These are phyloP conservation scores for Asterochloris sp. DNA, from an alignment of 139 green algal species.

Conservation along the genomic window DNA sequence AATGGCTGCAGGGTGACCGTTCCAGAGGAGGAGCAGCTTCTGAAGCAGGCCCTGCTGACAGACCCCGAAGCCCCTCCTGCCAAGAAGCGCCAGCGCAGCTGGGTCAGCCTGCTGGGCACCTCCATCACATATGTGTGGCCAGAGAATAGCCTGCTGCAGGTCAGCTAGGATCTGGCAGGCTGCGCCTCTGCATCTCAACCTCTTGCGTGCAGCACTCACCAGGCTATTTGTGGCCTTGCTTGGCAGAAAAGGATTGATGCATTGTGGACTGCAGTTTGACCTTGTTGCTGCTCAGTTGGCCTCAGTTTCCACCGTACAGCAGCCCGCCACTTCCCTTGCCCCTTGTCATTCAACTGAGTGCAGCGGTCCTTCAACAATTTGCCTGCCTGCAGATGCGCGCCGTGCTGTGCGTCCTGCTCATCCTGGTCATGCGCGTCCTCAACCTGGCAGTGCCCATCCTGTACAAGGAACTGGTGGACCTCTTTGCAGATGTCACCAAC, in stretches of 20 bases:
- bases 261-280: too few species aligned
- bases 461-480: conserved; percentile 65
- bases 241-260: too few species aligned
- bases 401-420: conserved; percentile 56
- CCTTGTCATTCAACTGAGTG: too few species aligned
- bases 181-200: too few species aligned
- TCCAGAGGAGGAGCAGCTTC: conserved; percentile 22
- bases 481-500: conserved; percentile 20
- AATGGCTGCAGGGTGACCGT: neutral
- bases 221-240: too few species aligned
- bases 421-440: conserved; percentile 56
- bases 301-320: too few species aligned
- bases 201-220: too few species aligned
- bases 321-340: too few species aligned
- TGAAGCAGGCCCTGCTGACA: conserved; percentile 28
- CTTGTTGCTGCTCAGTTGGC: too few species aligned
- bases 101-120: conserved; percentile 30
- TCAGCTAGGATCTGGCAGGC: too few species aligned
- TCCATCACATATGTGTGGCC: conserved; percentile 58
- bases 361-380: too few species aligned
- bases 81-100: conserved; percentile 22
- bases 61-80: conserved; percentile 9
- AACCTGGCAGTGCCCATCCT: conserved; percentile 75
- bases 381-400: conserved; percentile 31
- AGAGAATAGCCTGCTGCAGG: neutral